Base-by-base conservation (phyloP, 2,329 filamentous ascomycete genomes). In the Truncatella angustata region DNA sequence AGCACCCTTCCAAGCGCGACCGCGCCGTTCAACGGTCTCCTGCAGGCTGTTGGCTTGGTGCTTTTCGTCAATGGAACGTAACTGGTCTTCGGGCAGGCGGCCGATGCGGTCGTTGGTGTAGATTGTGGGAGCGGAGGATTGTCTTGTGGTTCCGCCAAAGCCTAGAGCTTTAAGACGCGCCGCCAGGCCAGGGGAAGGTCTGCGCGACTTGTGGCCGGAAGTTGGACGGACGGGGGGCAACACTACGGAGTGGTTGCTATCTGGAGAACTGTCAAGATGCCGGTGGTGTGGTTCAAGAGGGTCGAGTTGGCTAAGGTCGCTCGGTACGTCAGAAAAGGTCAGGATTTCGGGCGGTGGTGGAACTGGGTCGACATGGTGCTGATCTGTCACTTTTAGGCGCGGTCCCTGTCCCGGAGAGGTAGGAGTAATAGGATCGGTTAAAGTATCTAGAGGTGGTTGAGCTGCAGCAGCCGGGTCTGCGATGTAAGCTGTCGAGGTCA, bases 1-100 rank as follows among this genome's bases (percentile, higher is more conserved):
- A 65, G 81, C 78, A 67, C 83, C 85, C 73, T 82, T 88, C 87
- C 87, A 91, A 61, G 86, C 81, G 64, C 84, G 83, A 65, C 87
- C 87, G 63, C 85, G 80, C 65, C 85, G 79, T 68, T 85, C 77
- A 61, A 89, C 74, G 58, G 73, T 74, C 58, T 74, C 74, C 56
- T 65, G 65, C 58, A 66, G 57, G 64, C 76, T 54, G 37, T 49
- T 75, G 54, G 82, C 79, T 58, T 80, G 79, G 65, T 88, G 85
- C 54, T 82, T 81, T 59, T 82, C 75, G 72, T 91, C 87, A 61
- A 91, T 79, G 63, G 84, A 78, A 59, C 83, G 80, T 53, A 91
- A 77, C 62, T 90, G 86, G 58, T 85, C 77, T 68, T 90, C 84
- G 61, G 87, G 78, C 50, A 91, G 82, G 54, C 87, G 84, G 58